Conservation (phyloP, 306 rosid genomes). For the Cercis canadensis region DNA sequence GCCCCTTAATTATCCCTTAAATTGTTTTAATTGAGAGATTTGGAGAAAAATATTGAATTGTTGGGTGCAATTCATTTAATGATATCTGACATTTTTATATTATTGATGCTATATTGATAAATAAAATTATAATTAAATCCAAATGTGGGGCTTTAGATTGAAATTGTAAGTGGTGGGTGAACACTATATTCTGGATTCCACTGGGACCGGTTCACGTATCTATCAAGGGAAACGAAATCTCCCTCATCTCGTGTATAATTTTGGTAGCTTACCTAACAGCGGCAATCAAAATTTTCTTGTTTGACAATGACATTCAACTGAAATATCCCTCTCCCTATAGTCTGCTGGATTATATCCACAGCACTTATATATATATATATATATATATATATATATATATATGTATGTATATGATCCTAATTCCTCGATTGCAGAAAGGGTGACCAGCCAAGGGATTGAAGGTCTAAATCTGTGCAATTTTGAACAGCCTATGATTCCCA, state of each 20-base stretch:
- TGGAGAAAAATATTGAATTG: constrained; percentile 57
- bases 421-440: constrained; percentile 61
- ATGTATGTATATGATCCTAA: too few species aligned
- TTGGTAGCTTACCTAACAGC: constrained; percentile 82
- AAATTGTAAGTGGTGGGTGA: constrained; percentile 36
- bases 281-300: constrained; percentile 28
- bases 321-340: too few species aligned
- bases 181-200: constrained; percentile 35
- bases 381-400: too few species aligned
- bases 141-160: constrained; percentile 9
- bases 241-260: constrained; percentile 23
- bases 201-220: constrained; percentile 35
- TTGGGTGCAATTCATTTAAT: constrained; percentile 51
- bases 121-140: background rate
- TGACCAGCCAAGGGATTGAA: constrained; percentile 65
- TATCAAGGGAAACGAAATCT: constrained; percentile 36
- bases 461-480: constrained; percentile 74
- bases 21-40: constrained; percentile 35
- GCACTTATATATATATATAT: constrained; percentile 27
- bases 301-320: constrained; percentile 41
- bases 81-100: too few species aligned
- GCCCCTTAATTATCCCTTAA: background rate
- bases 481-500: constrained; percentile 54
- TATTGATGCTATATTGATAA: too few species aligned
- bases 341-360: constrained; percentile 15